Conservation (phyloP, 805 yeast species). For the Candida qinlingensis region DNA sequence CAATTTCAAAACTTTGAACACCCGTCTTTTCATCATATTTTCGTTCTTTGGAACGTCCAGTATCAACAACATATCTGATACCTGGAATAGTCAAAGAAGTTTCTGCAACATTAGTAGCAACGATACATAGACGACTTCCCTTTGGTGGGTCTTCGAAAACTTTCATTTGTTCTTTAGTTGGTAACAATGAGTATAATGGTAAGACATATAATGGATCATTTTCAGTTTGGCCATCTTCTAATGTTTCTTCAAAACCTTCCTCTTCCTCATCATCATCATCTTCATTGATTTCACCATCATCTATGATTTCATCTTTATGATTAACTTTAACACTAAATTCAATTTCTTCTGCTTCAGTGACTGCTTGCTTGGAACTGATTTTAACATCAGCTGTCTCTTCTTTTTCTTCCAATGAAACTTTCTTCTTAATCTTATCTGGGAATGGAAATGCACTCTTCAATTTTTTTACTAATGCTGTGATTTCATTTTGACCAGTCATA, state of each 20-base stretch:
- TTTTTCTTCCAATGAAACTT: slow-evolving; percentile 14
- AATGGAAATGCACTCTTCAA: slow-evolving; percentile 67
- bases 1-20: slow-evolving; percentile 86
- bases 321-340: slow-evolving; percentile 54
- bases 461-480: slow-evolving; percentile 64
- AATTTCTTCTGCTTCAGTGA: slow-evolving; percentile 81
- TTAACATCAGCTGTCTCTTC: slow-evolving; percentile 39
- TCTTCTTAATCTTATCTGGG: slow-evolving; percentile 25
- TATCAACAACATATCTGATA: slow-evolving; percentile 88
- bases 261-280: slow-evolving; percentile 42
- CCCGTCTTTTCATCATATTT: slow-evolving; percentile 77
- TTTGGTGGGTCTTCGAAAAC: slow-evolving; percentile 83
- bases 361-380: slow-evolving; percentile 55
- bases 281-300: slow-evolving; percentile 32
- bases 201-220: slow-evolving; percentile 82
- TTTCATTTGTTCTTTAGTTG: slow-evolving; percentile 93
- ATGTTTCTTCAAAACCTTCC: slow-evolving; percentile 61
- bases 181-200: slow-evolving; percentile 87
- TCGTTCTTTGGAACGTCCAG: slow-evolving; percentile 91
- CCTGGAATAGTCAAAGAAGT: slow-evolving; percentile 96
- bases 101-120: slow-evolving; percentile 97
- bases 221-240: slow-evolving; percentile 65
- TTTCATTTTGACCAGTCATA: slow-evolving; percentile 93
- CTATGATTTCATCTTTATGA: slow-evolving; percentile 30
- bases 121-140: slow-evolving; percentile 83